Evolutionary conservation across 148 eudicot genomes (phyloP).

Genomic region (Oxyria digyna): DNA sequence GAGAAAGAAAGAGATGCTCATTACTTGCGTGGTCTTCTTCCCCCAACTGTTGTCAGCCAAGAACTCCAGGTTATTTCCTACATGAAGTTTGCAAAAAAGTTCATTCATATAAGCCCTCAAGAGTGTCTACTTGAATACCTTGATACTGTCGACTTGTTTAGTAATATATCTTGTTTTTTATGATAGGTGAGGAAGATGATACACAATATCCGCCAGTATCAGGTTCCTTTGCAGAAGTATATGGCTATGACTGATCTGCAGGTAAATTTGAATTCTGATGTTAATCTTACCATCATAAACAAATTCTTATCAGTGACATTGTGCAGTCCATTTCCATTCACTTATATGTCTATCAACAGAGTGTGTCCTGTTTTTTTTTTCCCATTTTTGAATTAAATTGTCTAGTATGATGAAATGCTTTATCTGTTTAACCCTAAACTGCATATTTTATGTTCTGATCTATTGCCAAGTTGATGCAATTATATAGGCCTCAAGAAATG

Average conservation of each 20-base stretch:
- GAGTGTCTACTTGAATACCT: neutral
- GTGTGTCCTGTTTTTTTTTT: neutral
- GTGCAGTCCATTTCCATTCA: neutral
- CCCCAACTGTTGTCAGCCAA: conserved; percentile 65
- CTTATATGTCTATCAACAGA: neutral
- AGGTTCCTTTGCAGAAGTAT: conserved; percentile 82
- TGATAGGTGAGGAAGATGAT: conserved; percentile 83
- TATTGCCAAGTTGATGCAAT: neutral
- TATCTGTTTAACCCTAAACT: neutral
- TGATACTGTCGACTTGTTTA: neutral
- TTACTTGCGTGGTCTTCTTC: conserved; percentile 89
- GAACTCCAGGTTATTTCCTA: conserved; percentile 53
- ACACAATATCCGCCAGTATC: conserved; percentile 75
- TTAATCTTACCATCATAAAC: neutral
- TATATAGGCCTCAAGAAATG: neutral
- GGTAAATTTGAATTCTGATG: conserved; percentile 25
- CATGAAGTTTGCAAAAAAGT: neutral
- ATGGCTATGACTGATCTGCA: conserved; percentile 99
- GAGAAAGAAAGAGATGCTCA: conserved; percentile 93
- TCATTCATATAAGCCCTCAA: neutral
- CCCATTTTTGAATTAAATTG: neutral
- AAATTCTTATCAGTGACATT: neutral
- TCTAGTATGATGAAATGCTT: neutral
- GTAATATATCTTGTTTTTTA: neutral
- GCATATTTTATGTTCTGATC: neutral